These are phyloP conservation scores for Trametes meyenii DNA, from an alignment of 768 basidiomycete species.

Conservation along the genomic window DNA sequence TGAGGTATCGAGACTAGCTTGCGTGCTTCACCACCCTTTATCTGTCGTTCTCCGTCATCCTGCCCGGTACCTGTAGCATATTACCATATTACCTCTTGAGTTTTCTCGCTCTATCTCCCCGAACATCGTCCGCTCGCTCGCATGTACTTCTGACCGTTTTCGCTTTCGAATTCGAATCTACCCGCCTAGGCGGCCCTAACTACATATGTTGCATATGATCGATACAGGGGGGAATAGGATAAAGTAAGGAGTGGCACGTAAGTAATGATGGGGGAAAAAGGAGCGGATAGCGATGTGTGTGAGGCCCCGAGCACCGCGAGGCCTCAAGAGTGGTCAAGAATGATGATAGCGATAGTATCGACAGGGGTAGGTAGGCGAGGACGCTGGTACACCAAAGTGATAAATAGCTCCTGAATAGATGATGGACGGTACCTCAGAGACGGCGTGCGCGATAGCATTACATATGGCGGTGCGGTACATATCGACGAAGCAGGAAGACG, in stretches of 20 bases:
- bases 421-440: not conserved
- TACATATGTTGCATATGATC: constrained; percentile 15
- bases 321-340: not conserved
- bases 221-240: constrained; percentile 11
- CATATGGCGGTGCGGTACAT: constrained; percentile 8
- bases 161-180: constrained; percentile 3
- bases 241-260: constrained; percentile 2
- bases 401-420: constrained; percentile 14
- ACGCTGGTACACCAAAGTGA: not conserved
- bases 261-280: not conserved
- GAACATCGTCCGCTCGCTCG: not conserved
- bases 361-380: not conserved
- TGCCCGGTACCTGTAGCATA: constrained; percentile 6
- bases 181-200: not conserved
- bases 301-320: not conserved
- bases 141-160: constrained; percentile 9
- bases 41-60: not conserved
- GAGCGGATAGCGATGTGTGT: no score
- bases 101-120: not conserved
- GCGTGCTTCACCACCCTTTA: not conserved
- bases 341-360: not conserved
- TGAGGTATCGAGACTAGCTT: constrained; percentile 10
- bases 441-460: not conserved
- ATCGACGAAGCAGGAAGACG: constrained; percentile 5
- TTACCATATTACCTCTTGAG: not conserved